Percentiles rank a stretch among this genome's conserved stretches.
These are phyloP conservation scores for Pythium sukuiense DNA, from an alignment of 352 stramenopile genomes.

Conservation along the genomic window DNA sequence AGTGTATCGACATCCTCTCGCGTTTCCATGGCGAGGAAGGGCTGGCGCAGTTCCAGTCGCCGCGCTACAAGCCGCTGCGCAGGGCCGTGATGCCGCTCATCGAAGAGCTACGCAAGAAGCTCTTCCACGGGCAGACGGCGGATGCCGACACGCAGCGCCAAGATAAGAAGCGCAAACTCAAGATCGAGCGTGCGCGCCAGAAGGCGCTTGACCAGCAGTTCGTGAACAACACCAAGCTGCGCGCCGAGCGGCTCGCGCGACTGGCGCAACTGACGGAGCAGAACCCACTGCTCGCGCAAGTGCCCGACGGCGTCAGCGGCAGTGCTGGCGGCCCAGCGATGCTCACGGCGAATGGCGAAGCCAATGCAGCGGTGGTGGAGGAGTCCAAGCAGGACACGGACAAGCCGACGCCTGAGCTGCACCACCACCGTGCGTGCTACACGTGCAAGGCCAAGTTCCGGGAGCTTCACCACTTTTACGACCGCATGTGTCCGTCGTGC, in stretches of 20 bases:
- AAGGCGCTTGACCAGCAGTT: conserved; percentile 76
- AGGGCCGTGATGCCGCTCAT: conserved; percentile 60
- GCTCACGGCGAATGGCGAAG: conserved; percentile 23
- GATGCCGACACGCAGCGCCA: conserved; percentile 46
- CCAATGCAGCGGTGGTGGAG: neutral
- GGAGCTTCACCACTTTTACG: conserved; percentile 93
- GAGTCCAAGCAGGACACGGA: neutral
- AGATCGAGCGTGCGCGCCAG: conserved; percentile 61
- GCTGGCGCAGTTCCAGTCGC: conserved; percentile 47
- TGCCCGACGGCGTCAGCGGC: conserved; percentile 52
- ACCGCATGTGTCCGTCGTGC: conserved; percentile 93
- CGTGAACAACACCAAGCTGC: conserved; percentile 81
- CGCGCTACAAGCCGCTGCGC: conserved; percentile 66
- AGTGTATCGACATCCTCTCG: conserved; percentile 53
- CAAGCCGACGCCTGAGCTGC: conserved; percentile 39
- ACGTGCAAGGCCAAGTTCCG: conserved; percentile 92
- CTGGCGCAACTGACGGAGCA: conserved; percentile 53
- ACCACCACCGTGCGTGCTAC: conserved; percentile 93
- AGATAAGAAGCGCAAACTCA: conserved; percentile 65
- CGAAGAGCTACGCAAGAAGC: conserved; percentile 53
- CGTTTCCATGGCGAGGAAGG: conserved; percentile 51
- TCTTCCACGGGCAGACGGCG: conserved; percentile 60
- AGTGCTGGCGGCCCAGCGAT: conserved; percentile 14
- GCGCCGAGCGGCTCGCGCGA: conserved; percentile 55
- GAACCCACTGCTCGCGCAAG: conserved; percentile 60